Percentiles rank a stretch among this genome's conserved stretches.
These are phyloP conservation scores for Sporothrix inflata DNA, from an alignment of 2,329 filamentous ascomycete species.

Conservation along the genomic window DNA sequence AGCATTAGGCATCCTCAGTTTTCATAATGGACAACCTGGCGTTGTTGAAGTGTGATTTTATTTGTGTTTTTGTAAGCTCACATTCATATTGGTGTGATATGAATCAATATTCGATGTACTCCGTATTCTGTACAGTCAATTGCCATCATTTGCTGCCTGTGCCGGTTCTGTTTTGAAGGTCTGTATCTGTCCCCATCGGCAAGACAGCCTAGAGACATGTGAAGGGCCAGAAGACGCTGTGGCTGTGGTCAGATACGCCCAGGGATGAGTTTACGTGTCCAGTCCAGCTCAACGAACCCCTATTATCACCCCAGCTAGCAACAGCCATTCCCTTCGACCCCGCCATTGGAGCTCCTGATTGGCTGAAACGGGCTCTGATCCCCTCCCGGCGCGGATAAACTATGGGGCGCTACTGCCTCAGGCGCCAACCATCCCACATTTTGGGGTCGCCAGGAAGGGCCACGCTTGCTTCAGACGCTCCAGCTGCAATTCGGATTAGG, in stretches of 20 bases:
- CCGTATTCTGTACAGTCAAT: too few relatives aligned
- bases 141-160: too few relatives aligned
- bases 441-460: conserved; percentile 26
- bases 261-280: conserved; percentile 20
- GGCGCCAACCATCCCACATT: conserved; percentile 32
- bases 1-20: too few relatives aligned
- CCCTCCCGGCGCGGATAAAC: conserved; percentile 32
- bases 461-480: conserved; percentile 28
- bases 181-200: not conserved
- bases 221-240: not conserved
- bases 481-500: conserved; percentile 27
- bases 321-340: conserved; percentile 19
- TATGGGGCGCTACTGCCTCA: conserved; percentile 29
- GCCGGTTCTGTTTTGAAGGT: not conserved
- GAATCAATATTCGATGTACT: too few relatives aligned
- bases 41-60: too few relatives aligned
- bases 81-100: too few relatives aligned
- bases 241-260: not conserved
- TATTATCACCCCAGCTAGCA: conserved; percentile 20
- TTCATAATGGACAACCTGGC: too few relatives aligned
- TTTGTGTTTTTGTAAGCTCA: too few relatives aligned
- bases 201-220: not conserved
- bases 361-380: not conserved
- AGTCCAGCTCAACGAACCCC: conserved; percentile 25
- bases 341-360: conserved; percentile 27